These are phyloP conservation scores for Claviceps pazoutovae DNA, from an alignment of 2,329 filamentous ascomycete species.

Conservation along the genomic window DNA sequence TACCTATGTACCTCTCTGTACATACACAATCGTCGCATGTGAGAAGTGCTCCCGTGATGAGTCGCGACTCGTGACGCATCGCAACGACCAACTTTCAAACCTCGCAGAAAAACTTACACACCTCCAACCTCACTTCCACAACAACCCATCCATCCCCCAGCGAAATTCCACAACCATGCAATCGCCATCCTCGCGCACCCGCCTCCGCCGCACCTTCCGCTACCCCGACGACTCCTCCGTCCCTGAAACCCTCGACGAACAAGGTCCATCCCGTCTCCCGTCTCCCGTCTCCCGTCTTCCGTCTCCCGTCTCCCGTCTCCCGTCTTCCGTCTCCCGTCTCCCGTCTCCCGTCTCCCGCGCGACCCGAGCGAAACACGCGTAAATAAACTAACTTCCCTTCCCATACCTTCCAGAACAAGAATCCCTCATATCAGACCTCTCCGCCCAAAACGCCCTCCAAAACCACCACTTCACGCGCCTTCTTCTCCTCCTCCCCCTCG, in stretches of 20 bases:
- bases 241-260: slow-evolving; percentile 57
- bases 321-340: neutral
- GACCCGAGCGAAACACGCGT: neutral
- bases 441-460: slow-evolving; percentile 38
- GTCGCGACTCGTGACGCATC: neutral
- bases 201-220: slow-evolving; percentile 62
- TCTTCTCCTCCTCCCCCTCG: slow-evolving; percentile 47
- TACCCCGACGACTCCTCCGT: slow-evolving; percentile 51
- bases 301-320: neutral
- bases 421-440: slow-evolving; percentile 41
- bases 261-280: slow-evolving; percentile 34
- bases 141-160: neutral
- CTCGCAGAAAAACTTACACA: neutral
- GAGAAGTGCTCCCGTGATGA: too few relatives aligned
- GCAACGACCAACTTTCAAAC: neutral
- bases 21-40: too few relatives aligned
- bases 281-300: neutral
- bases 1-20: too few relatives aligned
- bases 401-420: slow-evolving; percentile 43
- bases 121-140: neutral
- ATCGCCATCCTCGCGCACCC: slow-evolving; percentile 28
- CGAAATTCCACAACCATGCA: slow-evolving; percentile 1
- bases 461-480: slow-evolving; percentile 43
- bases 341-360: neutral
- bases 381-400: neutral